Evolutionary conservation across 2,329 filamentous ascomycete genomes (phyloP), one percentile per base, ranked within the genome.

Genomic region (Peltaster fructicola): DNA sequence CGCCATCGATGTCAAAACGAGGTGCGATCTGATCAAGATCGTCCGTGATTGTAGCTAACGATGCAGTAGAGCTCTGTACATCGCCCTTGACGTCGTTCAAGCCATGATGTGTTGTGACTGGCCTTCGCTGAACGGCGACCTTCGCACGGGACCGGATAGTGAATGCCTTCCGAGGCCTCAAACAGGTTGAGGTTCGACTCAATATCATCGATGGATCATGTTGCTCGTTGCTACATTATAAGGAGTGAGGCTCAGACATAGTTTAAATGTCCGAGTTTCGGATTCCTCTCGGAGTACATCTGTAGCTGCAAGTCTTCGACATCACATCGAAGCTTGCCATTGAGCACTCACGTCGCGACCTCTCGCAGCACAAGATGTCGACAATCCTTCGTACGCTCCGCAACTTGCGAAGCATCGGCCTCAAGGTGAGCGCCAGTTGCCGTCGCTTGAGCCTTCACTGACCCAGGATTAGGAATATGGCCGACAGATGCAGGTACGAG

Each of bases 1-100:
- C 78, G 2, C 81, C 79, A 14, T 72, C 59, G 14, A 98, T 62
- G 45, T 84, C 78, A 40, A 98, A 92, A 21, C 78, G 74, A n/a
- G 88, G 88, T 3, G 84, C 77, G 35, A 95, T 69, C 39, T 66
- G 75, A 50, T 98, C 88, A 32, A 98, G 57, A 50, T 98, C 84
- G 20, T 61, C 58, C 8, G 68, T 73, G 27, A 78, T 61, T 8
- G 59, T 58, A 9, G 63, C 68, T 23, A 77, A 51, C 42, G 62
- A 57, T 6, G 59, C 57, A 16, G 77, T 33, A 41, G 53, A 21
- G n/a, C n/a, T n/a, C n/a, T n/a, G n/a, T n/a, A n/a, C n/a, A n/a
- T n/a, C n/a, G n/a, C n/a, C n/a, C n/a, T n/a, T n/a, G n/a, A n/a
- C n/a, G n/a, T n/a, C n/a, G n/a, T n/a, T n/a, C n/a, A n/a, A n/a